Evolutionary conservation across 1,284 basidiomycete genomes (phyloP).

Genomic region (Sphaerobolus stellatus): DNA sequence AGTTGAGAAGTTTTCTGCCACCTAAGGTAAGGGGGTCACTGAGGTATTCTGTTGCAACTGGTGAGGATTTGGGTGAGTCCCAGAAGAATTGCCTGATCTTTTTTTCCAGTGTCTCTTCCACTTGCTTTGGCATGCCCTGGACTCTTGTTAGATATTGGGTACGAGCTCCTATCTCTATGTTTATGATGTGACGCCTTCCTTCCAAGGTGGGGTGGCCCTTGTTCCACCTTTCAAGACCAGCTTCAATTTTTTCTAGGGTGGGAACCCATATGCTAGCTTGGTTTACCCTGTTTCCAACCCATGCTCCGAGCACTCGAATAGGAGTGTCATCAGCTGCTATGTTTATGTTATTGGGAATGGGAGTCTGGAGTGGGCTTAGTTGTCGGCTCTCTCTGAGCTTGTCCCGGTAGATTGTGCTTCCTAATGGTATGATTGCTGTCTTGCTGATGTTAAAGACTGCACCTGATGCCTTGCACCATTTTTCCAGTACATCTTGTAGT

Average conservation of each 20-base stretch:
- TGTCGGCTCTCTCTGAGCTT: not conserved
- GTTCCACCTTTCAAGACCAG: not conserved
- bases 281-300: not conserved
- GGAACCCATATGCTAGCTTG: not conserved
- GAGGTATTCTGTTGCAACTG: not conserved
- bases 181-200: not conserved
- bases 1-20: slow-evolving; percentile 13
- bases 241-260: not conserved
- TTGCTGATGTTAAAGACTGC: not conserved
- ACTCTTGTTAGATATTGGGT: slow-evolving; percentile 3
- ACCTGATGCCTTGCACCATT: not conserved
- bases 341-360: not conserved
- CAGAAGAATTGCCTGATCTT: not conserved
- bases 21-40: not conserved
- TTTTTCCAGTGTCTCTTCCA: not conserved
- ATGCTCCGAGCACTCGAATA: not conserved
- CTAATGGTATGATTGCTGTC: not conserved
- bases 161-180: not conserved
- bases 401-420: not conserved
- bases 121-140: not conserved
- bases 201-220: not conserved
- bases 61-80: not conserved
- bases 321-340: not conserved
- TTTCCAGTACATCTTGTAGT: not conserved
- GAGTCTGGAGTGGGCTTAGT: not conserved